Evolutionary conservation across 257 asterid genomes (phyloP).

Genomic region (Nicotiana paniculata): DNA sequence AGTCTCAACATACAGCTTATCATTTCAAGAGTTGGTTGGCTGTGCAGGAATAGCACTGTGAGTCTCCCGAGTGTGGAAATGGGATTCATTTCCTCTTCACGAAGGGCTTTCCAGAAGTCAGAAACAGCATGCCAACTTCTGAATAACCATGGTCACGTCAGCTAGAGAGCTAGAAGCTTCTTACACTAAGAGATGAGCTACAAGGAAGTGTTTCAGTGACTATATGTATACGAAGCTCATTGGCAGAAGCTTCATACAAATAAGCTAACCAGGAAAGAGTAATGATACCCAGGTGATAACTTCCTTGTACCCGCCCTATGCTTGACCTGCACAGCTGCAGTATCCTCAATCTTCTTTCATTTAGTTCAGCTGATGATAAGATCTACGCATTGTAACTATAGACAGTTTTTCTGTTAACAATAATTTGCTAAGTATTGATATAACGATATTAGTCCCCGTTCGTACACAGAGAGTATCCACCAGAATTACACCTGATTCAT

Average conservation of each 20-base stretch:
- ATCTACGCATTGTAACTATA: not conserved
- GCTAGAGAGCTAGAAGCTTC: not conserved
- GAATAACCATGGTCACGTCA: not conserved
- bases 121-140: not conserved
- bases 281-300: not conserved
- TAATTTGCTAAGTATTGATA: not conserved
- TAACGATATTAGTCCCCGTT: not conserved
- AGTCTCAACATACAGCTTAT: not conserved
- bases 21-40: not conserved
- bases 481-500: not conserved
- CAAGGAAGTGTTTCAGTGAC: not conserved
- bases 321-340: not conserved
- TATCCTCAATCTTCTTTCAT: not conserved
- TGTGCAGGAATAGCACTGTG: not conserved
- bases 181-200: not conserved
- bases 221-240: not conserved
- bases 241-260: not conserved
- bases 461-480: not conserved
- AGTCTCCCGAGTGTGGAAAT: not conserved
- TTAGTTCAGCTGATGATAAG: not conserved
- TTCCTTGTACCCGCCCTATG: not conserved
- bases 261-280: not conserved
- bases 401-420: not conserved
- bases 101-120: not conserved
- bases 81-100: not conserved